Evolutionary conservation across 495 filamentous ascomycete species (phyloP).

Genomic region (Neurospora intermedia): DNA sequence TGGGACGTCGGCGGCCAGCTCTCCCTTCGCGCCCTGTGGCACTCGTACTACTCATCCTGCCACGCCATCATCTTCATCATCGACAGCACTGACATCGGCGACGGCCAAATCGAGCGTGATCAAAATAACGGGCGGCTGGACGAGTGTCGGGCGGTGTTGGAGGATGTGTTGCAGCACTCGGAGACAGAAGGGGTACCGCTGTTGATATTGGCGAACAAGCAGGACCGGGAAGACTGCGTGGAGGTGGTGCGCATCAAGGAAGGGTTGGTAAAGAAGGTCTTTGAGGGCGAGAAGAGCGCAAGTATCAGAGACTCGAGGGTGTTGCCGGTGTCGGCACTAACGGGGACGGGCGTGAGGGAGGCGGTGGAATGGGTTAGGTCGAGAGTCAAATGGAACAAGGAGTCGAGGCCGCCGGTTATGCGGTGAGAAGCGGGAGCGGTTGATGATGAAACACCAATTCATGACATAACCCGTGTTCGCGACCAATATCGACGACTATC

Average conservation of each 20-base stretch:
- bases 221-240: constrained; percentile 93
- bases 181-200: constrained; percentile 86
- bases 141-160: constrained; percentile 80
- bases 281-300: constrained; percentile 82
- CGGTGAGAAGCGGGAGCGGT: constrained; percentile 35
- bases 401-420: constrained; percentile 86
- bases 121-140: constrained; percentile 55
- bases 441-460: neutral
- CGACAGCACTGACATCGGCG: constrained; percentile 84
- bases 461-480: no score
- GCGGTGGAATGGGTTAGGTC: constrained; percentile 92
- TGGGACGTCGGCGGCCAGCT: constrained; percentile 98
- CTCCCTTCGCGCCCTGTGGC: constrained; percentile 81
- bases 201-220: constrained; percentile 91
- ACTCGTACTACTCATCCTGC: constrained; percentile 84
- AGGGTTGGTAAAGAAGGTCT: constrained; percentile 82
- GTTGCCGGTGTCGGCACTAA: constrained; percentile 80
- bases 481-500: no score
- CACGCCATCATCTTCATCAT: constrained; percentile 97
- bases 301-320: constrained; percentile 83
- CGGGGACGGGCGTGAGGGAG: constrained; percentile 83
- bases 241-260: constrained; percentile 97
- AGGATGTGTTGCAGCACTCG: constrained; percentile 72
- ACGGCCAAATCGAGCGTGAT: constrained; percentile 53
- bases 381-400: constrained; percentile 92